Conservation (phyloP, 768 basidiomycete genomes). For the Amanita pallidorosea region DNA sequence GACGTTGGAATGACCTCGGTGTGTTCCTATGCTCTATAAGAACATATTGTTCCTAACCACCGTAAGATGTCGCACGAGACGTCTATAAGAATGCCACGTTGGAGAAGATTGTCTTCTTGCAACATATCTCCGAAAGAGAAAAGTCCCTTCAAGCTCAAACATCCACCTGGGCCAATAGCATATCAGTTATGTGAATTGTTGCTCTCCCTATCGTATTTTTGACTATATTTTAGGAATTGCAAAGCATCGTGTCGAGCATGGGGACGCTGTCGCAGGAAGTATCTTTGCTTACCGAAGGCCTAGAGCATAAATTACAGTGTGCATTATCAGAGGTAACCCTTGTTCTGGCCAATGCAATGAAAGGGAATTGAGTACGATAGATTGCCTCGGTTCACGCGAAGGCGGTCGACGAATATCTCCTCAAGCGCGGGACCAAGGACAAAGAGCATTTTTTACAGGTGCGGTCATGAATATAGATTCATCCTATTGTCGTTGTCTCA, state of each 20-base stretch:
- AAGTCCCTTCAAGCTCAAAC: conserved; percentile 17
- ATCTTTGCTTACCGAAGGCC: conserved; percentile 8
- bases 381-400: background rate
- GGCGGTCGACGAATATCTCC: background rate
- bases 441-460: background rate
- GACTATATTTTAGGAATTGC: conserved; percentile 17
- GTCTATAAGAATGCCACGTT: conserved; percentile 57
- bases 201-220: conserved; percentile 1
- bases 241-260: conserved; percentile 10
- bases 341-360: background rate
- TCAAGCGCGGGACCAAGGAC: background rate
- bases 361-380: background rate
- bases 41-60: conserved; percentile 1
- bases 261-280: conserved; percentile 4
- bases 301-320: conserved; percentile 6
- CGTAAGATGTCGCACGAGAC: conserved; percentile 48
- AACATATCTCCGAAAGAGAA: conserved; percentile 35
- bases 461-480: background rate
- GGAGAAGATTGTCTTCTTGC: conserved; percentile 43
- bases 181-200: conserved; percentile 13
- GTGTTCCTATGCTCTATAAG: conserved; percentile 5
- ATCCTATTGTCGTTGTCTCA: background rate
- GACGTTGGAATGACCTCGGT: conserved; percentile 71
- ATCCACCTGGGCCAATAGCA: conserved; percentile 17
- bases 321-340: conserved; percentile 6